Percentiles rank a stretch among this genome's conserved stretches.
Evolutionary conservation across 225 moss, liverwort and hornwort species (phyloP).

Genomic region (Pseudoscleropodium purum): DNA sequence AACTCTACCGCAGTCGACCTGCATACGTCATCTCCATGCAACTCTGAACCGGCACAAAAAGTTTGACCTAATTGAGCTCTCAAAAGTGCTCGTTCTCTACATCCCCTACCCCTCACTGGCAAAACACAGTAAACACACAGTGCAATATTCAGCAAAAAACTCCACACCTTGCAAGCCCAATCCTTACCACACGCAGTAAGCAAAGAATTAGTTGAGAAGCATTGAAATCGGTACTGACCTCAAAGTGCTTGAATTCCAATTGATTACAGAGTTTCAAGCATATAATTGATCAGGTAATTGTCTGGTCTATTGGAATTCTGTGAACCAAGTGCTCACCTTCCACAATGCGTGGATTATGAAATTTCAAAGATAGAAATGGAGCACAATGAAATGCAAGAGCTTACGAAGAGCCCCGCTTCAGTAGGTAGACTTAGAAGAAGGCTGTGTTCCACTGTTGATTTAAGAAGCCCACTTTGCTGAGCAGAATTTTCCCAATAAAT

Average conservation of each 20-base stretch:
- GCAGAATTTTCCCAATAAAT: background rate
- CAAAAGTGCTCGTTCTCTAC: background rate
- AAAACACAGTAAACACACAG: background rate
- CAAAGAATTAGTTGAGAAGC: background rate
- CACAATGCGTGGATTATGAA: background rate
- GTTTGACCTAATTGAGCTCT: background rate
- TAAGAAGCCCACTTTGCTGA: background rate
- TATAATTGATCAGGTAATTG: background rate
- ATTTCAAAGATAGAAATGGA: background rate
- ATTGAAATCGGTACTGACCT: background rate
- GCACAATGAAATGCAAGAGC: background rate
- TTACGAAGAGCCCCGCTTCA: background rate
- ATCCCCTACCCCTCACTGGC: background rate
- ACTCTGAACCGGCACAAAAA: background rate
- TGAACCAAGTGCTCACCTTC: background rate
- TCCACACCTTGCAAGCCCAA: background rate
- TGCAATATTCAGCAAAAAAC: background rate
- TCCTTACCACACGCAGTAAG: background rate
- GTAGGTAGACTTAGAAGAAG: background rate
- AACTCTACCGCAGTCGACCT: background rate
- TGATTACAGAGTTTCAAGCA: background rate
- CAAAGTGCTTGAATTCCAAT: background rate
- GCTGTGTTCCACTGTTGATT: background rate
- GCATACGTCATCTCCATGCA: background rate
- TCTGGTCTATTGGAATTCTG: background rate